Evolutionary conservation across 768 basidiomycete genomes (phyloP), one percentile per base, ranked within the genome.

Genomic region (Strobilomyces echinocephalus): DNA sequence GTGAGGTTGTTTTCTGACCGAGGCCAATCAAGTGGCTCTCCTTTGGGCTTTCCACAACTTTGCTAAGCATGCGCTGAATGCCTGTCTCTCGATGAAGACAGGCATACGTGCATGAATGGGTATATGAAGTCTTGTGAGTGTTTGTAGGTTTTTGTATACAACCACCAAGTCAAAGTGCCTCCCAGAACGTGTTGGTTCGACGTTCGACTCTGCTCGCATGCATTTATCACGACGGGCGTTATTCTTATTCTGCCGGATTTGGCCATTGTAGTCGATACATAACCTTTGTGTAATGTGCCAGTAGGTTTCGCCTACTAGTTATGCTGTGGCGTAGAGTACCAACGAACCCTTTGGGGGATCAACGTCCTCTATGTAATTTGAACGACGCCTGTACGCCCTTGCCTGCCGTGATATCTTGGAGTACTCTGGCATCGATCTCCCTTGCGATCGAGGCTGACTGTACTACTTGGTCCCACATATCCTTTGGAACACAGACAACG

Each of bases 371-470:
- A 63, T 91, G 85, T 55, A 80, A 71, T 67, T 79, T 83, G 75
- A 95, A 94, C n/a, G 88, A 83, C 45, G 80, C 82, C 59, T 83
- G 79, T 4, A 95, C 77, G 11, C 88, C 84, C 55, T 79, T 79
- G 2, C 94, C 93, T 21, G 77, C 80, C 55, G 73, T 75, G 58
- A 97, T 87, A 62, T 95, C 94, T 52, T 70, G 68, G 76, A 88
- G 78, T 52, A 90, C 91, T 53, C 71, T 74, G 20, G 73, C 83
- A 67, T 97, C 95, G 14, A 87, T 70, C 46, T 80, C 78, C 60
- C 78, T 75, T 15, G 80, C 83, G 60, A 77, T 77, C 28, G 63
- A 57, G n/a, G 87, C 90, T 21, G 80, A 50, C 38, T 80, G 75
- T 5, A 83, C 59, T 1, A 91, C 90, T 52, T 79, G 65, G 16